A percentile compares a stretch with the other conserved stretches of the same genome.
phyloP scores from a whole-genome alignment of 306 rosid genomes.

The Psophocarpus tetragonolobus region DNA sequence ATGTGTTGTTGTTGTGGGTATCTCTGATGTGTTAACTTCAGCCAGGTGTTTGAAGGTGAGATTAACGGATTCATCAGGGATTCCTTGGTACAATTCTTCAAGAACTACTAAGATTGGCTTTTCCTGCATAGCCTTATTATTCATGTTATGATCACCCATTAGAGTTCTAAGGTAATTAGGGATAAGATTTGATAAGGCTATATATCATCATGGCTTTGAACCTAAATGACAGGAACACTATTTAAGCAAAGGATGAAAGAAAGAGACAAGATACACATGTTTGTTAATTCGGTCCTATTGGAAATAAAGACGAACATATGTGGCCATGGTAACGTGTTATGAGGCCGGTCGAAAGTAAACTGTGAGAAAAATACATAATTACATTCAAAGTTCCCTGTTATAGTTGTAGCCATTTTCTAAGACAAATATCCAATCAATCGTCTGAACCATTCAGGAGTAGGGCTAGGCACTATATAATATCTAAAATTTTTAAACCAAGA shows the following conservation, averaged over 20 bases:
- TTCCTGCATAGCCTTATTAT: neutral
- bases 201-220: neutral
- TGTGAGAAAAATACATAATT: neutral
- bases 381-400: neutral
- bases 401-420: neutral
- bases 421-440: neutral
- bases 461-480: neutral
- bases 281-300: constrained; percentile 25
- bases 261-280: no score
- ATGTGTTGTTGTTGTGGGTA: neutral
- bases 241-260: constrained; percentile 24
- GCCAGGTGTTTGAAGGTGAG: constrained; percentile 77
- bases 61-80: constrained; percentile 90
- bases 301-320: constrained; percentile 35
- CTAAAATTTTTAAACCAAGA: neutral
- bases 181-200: constrained; percentile 2
- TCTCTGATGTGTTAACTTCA: constrained; percentile 37
- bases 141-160: constrained; percentile 51
- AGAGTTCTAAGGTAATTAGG: neutral
- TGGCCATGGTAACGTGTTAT: constrained; percentile 8
- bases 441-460: neutral
- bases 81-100: constrained; percentile 70
- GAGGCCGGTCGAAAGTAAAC: constrained; percentile 41
- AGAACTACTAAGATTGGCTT: constrained; percentile 66
- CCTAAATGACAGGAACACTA: neutral